Conservation (phyloP, 768 basidiomycete genomes). For the Krasilnikovozyma curviuscula region DNA sequence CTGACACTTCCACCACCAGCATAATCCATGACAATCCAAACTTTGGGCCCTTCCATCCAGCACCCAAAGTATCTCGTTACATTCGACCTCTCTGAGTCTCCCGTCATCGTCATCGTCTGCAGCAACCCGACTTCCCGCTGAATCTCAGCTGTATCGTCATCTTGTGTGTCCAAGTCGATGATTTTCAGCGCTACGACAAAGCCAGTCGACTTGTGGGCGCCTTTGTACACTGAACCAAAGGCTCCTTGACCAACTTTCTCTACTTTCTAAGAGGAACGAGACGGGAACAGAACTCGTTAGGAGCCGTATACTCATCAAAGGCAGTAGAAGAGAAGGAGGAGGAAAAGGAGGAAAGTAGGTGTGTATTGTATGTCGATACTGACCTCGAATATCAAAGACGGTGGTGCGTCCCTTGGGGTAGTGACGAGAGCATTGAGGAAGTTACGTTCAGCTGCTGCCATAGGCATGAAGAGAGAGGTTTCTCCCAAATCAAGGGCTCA, state of each 20-base stretch:
- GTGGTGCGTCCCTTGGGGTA: not conserved
- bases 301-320: no score
- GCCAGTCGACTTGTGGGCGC: slow-evolving; percentile 54
- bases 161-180: slow-evolving; percentile 89
- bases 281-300: no score
- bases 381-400: slow-evolving; percentile 1
- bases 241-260: slow-evolving; percentile 91
- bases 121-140: slow-evolving; percentile 88
- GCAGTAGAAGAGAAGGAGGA: no score
- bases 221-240: slow-evolving; percentile 86
- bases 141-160: slow-evolving; percentile 91
- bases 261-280: slow-evolving; percentile 46
- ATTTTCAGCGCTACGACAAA: slow-evolving; percentile 92
- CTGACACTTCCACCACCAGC: slow-evolving; percentile 88
- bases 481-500: no score
- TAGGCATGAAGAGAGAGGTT: no score
- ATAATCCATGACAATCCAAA: slow-evolving; percentile 98
- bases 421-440: not conserved
- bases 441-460: not conserved
- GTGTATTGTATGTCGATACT: no score
- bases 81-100: slow-evolving; percentile 47
- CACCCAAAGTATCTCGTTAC: slow-evolving; percentile 94
- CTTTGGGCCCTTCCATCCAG: slow-evolving; percentile 78
- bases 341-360: no score
- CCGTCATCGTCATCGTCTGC: slow-evolving; percentile 30